Base-by-base conservation (phyloP, 1,284 basidiomycete species). In the Moniliophthora roreri region DNA sequence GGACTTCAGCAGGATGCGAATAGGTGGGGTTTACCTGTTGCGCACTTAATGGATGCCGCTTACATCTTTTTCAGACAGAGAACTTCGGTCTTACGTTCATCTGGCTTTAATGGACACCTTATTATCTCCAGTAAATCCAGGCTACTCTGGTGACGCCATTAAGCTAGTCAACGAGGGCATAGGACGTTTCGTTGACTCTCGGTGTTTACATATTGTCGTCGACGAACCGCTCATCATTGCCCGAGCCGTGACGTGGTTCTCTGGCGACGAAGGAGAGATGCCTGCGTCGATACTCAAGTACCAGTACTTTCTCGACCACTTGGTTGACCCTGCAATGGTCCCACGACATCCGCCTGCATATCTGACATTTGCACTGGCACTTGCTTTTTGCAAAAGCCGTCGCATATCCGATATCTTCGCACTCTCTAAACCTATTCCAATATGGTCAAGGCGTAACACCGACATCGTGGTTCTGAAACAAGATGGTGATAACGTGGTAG, bases 121-220 rank as follows among this genome's bases (percentile, higher is more conserved):
- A 10, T 5, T 41, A 20, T 41, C n/a, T n/a, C n/a, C 40, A 10
- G n/a, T 18, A 23, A 41, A 41, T n/a, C 40, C 40, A 11, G 40
- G 40, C 4, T 41, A 41, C 16, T 18, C 40, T 18, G 4, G 4
- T 8, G 40, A 9, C 2, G 40, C 40, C 11, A 20, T 41, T 18
- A 41, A 41, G 40, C 40, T 41, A 18, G 40, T 41, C 16, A 41
- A 41, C 40, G 40, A 41, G 16, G 40, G 40, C 9, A 41, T 41
- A 18, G 40, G 40, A 9, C 40, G 40, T 10, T 41, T 13, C 18
- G 21, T 10, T 4, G 40, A 41, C 40, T 41, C 40, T 23, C 8
- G 40, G 21, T 41, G 40, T 10, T 41, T 18, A 20, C 18, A 9
- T 8, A 41, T 41, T 18, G 40, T 41, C 40, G 16, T 41, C 40